These are phyloP conservation scores for Raffaelea ambrosiae DNA, from an alignment of 2,329 filamentous ascomycete species.

Conservation along the genomic window DNA sequence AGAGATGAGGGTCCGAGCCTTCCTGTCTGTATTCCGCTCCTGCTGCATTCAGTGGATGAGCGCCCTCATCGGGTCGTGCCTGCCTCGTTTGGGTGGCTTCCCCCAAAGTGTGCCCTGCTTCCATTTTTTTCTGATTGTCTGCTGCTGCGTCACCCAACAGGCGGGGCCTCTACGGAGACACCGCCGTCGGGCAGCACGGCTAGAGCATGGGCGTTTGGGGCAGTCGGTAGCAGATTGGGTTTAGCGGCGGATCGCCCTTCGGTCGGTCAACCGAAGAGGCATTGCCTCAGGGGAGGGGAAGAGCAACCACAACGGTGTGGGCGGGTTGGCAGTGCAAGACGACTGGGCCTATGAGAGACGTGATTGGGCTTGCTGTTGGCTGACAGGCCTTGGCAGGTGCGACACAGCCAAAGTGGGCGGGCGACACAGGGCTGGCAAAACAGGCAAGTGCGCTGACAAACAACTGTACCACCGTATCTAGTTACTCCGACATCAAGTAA, in stretches of 20 bases:
- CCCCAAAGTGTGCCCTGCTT: neutral
- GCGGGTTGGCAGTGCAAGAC: too few species aligned
- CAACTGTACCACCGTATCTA: too few species aligned
- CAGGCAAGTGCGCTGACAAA: too few species aligned
- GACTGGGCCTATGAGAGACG: constrained; percentile 2
- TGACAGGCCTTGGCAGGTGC: too few species aligned
- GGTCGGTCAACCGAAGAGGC: constrained; percentile 12
- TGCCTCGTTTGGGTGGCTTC: constrained; percentile 3
- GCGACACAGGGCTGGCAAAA: too few species aligned
- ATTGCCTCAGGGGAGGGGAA: neutral
- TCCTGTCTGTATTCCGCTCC: constrained; percentile 1
- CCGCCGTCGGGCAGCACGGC: neutral
- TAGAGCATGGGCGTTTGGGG: too few species aligned
- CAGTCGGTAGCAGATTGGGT: constrained; percentile 25
- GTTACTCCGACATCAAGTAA: too few species aligned
- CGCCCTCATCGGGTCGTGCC: constrained; percentile 1
- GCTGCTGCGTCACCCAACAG: neutral
- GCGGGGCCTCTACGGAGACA: neutral
- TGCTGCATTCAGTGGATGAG: constrained; percentile 5
- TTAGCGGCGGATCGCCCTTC: constrained; percentile 17
- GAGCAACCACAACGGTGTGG: neutral
- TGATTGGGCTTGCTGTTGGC: neutral
- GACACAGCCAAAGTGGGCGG: too few species aligned
- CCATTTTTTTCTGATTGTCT: neutral
- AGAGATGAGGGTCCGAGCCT: too few species aligned